Evolutionary conservation across 2,329 filamentous ascomycete species (phyloP).

Genomic region (Paecilomyces formosus): DNA sequence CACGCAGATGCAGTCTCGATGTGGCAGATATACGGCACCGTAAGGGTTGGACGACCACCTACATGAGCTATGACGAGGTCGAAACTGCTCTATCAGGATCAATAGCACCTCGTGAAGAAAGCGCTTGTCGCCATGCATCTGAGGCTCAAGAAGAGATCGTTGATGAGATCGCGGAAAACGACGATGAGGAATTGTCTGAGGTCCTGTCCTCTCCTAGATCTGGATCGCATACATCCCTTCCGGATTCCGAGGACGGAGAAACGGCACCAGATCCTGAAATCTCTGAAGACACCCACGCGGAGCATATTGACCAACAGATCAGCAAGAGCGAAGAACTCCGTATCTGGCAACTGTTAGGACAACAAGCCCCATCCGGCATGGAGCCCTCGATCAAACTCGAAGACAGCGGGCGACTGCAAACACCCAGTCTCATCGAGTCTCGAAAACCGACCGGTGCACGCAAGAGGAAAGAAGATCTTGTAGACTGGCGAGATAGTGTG

Average conservation of each 20-base stretch:
- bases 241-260: constrained; percentile 8
- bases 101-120: constrained; percentile 5
- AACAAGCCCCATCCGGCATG: constrained; percentile 10
- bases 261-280: constrained; percentile 29
- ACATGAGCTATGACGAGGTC: constrained; percentile 34
- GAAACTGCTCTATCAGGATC: constrained; percentile 29
- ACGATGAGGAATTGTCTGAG: constrained; percentile 2
- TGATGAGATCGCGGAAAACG: constrained; percentile 3
- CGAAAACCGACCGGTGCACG: constrained; percentile 19
- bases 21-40: constrained; percentile 37
- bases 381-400: constrained; percentile 14
- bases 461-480: constrained; percentile 27
- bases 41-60: constrained; percentile 20
- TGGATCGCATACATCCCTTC: neutral
- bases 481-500: constrained; percentile 42
- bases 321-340: constrained; percentile 38
- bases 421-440: constrained; percentile 1
- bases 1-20: constrained; percentile 46
- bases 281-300: constrained; percentile 37
- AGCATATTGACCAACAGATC: constrained; percentile 40
- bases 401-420: constrained; percentile 9
- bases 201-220: neutral
- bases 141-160: neutral
- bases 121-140: neutral
- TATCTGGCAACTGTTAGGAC: constrained; percentile 38